Evolutionary conservation across 177 flowering plant species (phyloP).

Genomic region (Telopea speciosissima): DNA sequence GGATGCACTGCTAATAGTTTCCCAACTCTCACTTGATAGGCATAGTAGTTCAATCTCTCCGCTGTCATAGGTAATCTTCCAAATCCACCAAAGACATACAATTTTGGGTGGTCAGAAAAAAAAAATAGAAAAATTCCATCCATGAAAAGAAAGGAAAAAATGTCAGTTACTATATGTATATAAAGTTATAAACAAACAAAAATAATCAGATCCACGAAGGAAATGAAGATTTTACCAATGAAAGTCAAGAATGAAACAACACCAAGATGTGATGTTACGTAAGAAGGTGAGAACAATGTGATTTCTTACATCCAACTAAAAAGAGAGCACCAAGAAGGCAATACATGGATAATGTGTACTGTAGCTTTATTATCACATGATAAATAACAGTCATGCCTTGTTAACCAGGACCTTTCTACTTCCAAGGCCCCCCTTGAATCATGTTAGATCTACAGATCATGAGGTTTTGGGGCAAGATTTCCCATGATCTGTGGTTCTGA

Average conservation of each 20-base stretch:
- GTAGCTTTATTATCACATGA: too few species aligned
- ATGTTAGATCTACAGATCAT: too few species aligned
- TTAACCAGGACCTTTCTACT: too few species aligned
- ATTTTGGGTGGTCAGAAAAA: neutral
- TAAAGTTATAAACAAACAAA: too few species aligned
- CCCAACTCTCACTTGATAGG: conserved; percentile 43
- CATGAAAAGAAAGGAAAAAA: neutral
- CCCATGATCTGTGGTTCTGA: too few species aligned
- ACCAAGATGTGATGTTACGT: neutral
- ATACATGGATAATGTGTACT: too few species aligned
- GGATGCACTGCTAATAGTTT: conserved; percentile 21
- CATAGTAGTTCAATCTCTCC: conserved; percentile 38
- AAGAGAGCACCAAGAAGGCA: too few species aligned
- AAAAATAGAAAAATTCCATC: neutral
- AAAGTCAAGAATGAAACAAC: neutral
- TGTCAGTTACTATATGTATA: neutral
- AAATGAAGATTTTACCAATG: neutral
- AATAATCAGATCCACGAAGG: too few species aligned
- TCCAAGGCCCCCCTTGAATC: too few species aligned
- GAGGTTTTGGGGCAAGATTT: too few species aligned
- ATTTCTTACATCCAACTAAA: too few species aligned
- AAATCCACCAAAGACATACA: conserved; percentile 5
- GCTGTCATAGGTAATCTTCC: conserved; percentile 37
- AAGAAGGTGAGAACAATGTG: neutral
- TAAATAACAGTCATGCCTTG: too few species aligned